A percentile compares a stretch with the other conserved stretches of the same genome.
Conservation (phyloP, 768 basidiomycete species). For the Harrya chromipes region DNA sequence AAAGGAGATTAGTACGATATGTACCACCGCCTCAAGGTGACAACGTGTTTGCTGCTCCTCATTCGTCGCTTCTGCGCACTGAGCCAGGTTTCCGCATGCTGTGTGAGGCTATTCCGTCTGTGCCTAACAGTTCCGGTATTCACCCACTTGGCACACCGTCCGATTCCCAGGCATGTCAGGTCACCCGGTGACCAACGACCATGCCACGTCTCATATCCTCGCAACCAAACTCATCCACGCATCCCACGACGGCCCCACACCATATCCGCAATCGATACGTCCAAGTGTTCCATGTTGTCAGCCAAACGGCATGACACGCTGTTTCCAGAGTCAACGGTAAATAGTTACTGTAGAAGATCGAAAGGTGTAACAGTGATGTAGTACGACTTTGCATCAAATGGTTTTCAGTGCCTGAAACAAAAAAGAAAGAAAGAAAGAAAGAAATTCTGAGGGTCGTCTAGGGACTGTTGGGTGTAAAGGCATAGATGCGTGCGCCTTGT, state of each 20-base stretch:
- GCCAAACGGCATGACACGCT: slow-evolving; percentile 3
- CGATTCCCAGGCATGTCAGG: slow-evolving; percentile 20
- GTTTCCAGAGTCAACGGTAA: slow-evolving; percentile 21
- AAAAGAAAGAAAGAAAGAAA: background rate
- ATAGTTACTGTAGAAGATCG: slow-evolving; percentile 27
- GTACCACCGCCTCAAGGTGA: slow-evolving; percentile 20
- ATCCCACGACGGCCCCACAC: slow-evolving; percentile 5
- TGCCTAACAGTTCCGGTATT: background rate
- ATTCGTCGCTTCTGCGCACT: background rate
- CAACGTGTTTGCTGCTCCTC: slow-evolving; percentile 11
- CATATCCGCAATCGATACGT: slow-evolving; percentile 19
- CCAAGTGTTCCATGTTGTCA: slow-evolving; percentile 15
- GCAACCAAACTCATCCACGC: background rate
- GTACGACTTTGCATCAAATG: slow-evolving; percentile 15
- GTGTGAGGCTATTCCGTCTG: slow-evolving; percentile 2
- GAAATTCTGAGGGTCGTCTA: slow-evolving; percentile 21
- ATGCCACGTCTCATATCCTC: background rate
- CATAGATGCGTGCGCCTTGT: slow-evolving; percentile 57
- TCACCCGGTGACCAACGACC: background rate
- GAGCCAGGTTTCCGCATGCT: slow-evolving; percentile 1
- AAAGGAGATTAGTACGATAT: too few species aligned
- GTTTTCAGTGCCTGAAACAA: slow-evolving; percentile 1
- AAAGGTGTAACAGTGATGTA: slow-evolving; percentile 22
- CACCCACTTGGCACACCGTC: slow-evolving; percentile 4
- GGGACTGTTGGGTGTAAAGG: slow-evolving; percentile 40